phyloP scores from a whole-genome alignment of 805 yeast genomes.

The Lachancea meyersii region DNA sequence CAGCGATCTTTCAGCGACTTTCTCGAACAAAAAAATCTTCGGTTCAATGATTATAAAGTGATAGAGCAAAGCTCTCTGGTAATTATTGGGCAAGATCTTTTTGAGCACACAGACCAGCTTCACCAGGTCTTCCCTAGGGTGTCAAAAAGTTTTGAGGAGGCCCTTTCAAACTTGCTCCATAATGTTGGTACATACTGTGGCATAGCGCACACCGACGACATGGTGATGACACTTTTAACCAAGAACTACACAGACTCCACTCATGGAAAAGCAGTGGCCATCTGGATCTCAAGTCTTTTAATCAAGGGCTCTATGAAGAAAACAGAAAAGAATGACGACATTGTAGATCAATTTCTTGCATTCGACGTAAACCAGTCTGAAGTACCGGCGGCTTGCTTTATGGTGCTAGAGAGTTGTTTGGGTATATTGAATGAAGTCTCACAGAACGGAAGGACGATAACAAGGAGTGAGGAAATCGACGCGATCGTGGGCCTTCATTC shows the following conservation, averaged over 20 bases:
- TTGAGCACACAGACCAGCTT: conserved; percentile 4
- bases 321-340: conserved; percentile 19
- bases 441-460: conserved; percentile 14
- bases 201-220: not conserved
- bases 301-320: conserved; percentile 20
- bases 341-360: conserved; percentile 8
- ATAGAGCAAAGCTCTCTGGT: conserved; percentile 21
- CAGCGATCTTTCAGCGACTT: not conserved
- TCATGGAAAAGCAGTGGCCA: conserved; percentile 15
- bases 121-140: conserved; percentile 18
- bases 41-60: conserved; percentile 9
- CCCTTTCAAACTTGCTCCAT: conserved; percentile 16
- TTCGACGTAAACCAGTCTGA: conserved; percentile 14
- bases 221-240: not conserved
- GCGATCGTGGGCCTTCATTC: conserved; percentile 18
- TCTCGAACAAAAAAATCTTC: conserved; percentile 8
- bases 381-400: conserved; percentile 27
- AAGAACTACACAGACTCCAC: not conserved
- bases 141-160: conserved; percentile 21
- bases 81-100: conserved; percentile 11
- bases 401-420: conserved; percentile 37
- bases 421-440: conserved; percentile 37
- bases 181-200: conserved; percentile 16
- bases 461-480: conserved; percentile 21
- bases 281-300: conserved; percentile 38